These are phyloP conservation scores for Pythium graminicola DNA, from an alignment of 352 stramenopile genomes.

Conservation along the genomic window DNA sequence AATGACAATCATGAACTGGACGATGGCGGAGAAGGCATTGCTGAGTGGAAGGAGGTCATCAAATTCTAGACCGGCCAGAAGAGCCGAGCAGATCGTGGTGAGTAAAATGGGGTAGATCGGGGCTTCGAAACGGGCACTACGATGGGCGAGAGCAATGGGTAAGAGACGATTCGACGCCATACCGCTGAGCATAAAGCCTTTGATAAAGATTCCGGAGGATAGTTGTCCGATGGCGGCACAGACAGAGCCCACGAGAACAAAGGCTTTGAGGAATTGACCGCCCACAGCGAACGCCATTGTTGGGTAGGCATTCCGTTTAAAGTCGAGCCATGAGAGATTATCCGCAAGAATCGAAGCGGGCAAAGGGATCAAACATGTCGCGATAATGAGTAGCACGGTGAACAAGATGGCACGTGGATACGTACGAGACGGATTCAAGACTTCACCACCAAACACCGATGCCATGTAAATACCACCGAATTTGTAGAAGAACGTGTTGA, in stretches of 20 bases:
- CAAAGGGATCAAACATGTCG: conserved; percentile 25
- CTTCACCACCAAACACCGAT: conserved; percentile 78
- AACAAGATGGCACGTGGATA: conserved; percentile 59
- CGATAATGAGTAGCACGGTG: conserved; percentile 46
- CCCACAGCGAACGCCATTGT: conserved; percentile 25
- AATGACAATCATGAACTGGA: conserved; percentile 1
- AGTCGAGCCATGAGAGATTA: conserved; percentile 6
- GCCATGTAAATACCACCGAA: conserved; percentile 87
- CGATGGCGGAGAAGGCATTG: not conserved
- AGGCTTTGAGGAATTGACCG: conserved; percentile 57
- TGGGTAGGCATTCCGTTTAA: conserved; percentile 3
- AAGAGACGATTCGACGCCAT: not conserved
- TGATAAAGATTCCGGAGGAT: not conserved
- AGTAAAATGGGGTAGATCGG: not conserved
- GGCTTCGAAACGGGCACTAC: not conserved
- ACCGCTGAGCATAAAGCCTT: not conserved
- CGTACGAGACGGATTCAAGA: conserved; percentile 45
- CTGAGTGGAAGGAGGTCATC: not conserved
- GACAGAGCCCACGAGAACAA: conserved; percentile 30
- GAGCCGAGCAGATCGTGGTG: not conserved
- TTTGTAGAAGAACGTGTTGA: conserved; percentile 94
- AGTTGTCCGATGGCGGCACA: not conserved
- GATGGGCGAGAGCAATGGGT: not conserved
- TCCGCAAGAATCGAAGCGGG: conserved; percentile 8
- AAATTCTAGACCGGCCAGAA: not conserved